Conservation (phyloP, 139 green algal species). For the Picochlorum sp. region DNA sequence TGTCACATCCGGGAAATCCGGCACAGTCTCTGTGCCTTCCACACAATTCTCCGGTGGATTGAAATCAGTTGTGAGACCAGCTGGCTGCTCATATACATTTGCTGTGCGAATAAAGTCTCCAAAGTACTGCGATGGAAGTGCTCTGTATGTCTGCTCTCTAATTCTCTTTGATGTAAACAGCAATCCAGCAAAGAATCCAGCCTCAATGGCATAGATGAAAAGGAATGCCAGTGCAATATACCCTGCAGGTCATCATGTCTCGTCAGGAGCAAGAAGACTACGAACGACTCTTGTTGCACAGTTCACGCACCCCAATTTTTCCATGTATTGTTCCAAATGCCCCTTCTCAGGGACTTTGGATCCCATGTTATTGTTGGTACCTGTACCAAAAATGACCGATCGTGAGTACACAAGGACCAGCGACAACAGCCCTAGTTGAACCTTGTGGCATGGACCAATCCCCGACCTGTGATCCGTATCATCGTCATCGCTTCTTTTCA, state of each 20-base stretch:
- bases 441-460: too few relatives aligned
- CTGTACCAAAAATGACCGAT: not conserved
- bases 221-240: conserved; percentile 18
- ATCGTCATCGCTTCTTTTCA: too few relatives aligned
- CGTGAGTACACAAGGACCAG: too few relatives aligned
- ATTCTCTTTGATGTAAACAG: conserved; percentile 24
- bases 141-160: conserved; percentile 13
- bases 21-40: not conserved
- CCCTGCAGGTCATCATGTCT: conserved; percentile 9
- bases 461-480: too few relatives aligned
- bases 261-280: not conserved
- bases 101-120: conserved; percentile 13
- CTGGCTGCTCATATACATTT: not conserved
- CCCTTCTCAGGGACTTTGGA: conserved; percentile 5
- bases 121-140: conserved; percentile 17
- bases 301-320: conserved; percentile 24
- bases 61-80: conserved; percentile 1
- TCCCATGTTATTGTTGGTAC: conserved; percentile 7
- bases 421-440: too few relatives aligned
- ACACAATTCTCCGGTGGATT: conserved; percentile 20
- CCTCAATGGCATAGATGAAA: conserved; percentile 10
- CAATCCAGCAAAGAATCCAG: conserved; percentile 22
- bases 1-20: not conserved
- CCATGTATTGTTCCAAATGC: conserved; percentile 29
- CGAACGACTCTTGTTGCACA: not conserved